Conservation (phyloP, 306 rosid genomes). For the Quercus ilex region DNA sequence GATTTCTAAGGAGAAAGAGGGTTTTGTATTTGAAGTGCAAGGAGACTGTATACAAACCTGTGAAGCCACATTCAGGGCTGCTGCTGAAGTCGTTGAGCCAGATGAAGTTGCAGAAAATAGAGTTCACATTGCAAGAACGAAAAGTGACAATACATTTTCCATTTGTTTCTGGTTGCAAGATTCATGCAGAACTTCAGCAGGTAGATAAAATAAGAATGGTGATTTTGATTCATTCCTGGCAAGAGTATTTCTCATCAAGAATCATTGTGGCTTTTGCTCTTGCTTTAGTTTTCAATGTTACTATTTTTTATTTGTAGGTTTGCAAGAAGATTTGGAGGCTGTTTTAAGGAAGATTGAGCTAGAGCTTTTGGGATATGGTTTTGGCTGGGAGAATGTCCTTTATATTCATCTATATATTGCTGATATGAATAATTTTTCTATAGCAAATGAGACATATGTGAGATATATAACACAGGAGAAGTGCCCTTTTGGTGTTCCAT, state of each 20-base stretch:
- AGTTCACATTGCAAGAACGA: conserved; percentile 65
- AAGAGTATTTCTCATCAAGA: not conserved
- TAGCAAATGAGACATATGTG: conserved; percentile 81
- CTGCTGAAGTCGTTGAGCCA: conserved; percentile 29
- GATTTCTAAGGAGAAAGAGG: conserved; percentile 32
- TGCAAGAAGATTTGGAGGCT: conserved; percentile 67
- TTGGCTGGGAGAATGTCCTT: conserved; percentile 82
- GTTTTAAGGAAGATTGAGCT: conserved; percentile 65
- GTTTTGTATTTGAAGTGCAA: conserved; percentile 61
- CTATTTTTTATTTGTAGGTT: conserved; percentile 45
- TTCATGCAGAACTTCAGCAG: conserved; percentile 42
- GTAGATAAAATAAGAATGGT: conserved; percentile 32
- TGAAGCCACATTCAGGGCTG: conserved; percentile 38
- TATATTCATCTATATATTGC: conserved; percentile 89
- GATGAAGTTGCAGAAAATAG: conserved; percentile 40
- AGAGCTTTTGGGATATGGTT: conserved; percentile 48
- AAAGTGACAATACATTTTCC: conserved; percentile 55
- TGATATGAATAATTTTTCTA: conserved; percentile 71
- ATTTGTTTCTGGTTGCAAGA: conserved; percentile 81
- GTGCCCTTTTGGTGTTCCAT: conserved; percentile 90
- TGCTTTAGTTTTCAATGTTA: conserved; percentile 12
- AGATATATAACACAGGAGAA: conserved; percentile 73
- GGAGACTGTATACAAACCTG: conserved; percentile 44
- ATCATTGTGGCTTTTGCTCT: conserved; percentile 5
- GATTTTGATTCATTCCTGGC: conserved; percentile 9